Base-by-base conservation (phyloP, 1,139 yeast genomes). In the Geotrichum histeridarum region DNA sequence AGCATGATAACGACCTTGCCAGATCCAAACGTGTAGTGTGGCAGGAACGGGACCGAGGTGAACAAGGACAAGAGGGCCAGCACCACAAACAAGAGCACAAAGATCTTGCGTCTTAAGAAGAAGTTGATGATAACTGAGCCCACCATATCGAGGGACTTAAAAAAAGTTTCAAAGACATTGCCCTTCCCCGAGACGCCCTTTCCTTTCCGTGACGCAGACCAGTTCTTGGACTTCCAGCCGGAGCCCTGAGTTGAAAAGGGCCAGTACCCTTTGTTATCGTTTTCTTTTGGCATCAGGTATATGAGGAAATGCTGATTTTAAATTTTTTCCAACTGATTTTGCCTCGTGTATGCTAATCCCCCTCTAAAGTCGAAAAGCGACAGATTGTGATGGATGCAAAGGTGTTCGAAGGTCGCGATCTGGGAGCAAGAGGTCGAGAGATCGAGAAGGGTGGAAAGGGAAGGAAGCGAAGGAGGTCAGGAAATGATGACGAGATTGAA, bases 1-100 rank as follows among this genome's bases (percentile, higher is more conserved):
- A 93, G 73, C 42, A 93, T 87, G 46, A 93, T 86, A 54, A 93
- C 97, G 56, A 88, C 82, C 61, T 86, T 86, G 49, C 75, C 70
- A 14, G 71, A 64, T 17, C 73, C 68, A 65, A 70, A 64, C 51
- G 62, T 59, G 52, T 70, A 60, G 53, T 67, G 73, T 11, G 76
- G 74, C 37, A 71, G 62, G 42, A 70, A 64, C 18, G 75, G 73
- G 42, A 71, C 68, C 18, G 73, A 70, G 27, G 74, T 67, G 64
- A 72, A 67, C 36, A 73, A 61, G 12, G 72, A 64, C 42, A 70
- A 62, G 44, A 67, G 57, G 14, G 66, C 58, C 22, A 70, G 56
- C 32, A 68, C 55, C n/a, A 65, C 54, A 35, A 68, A 61, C 15
- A 69, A 56, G 9, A 67, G 55, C 18, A 67, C 61, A 38, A 63